Evolutionary conservation across 495 filamentous ascomycete species (phyloP), one percentile per base, ranked within the genome.

Genomic region (Penicillium goetzii): DNA sequence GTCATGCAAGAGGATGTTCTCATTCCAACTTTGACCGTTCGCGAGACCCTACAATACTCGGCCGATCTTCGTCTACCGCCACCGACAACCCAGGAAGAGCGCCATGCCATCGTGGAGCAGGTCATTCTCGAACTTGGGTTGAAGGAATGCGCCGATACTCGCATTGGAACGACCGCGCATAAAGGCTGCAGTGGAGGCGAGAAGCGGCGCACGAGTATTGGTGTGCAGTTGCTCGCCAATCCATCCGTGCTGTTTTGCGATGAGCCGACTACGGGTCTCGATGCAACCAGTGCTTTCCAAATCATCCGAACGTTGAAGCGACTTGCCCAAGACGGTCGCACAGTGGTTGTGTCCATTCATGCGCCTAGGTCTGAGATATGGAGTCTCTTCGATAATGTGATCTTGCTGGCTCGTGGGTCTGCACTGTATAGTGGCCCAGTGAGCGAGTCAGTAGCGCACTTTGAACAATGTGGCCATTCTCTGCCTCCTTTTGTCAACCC

Each of bases 1-100:
- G 86, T 91, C 17, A 90, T 90, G 86, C 90, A 92, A 67, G 86
- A 92, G 56, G 90, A 92, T 72, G 80, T 90, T 45, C 75, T 92
- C 5, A 77, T 91, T 1, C 86, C 89, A 0, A 87, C 87, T 0
- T 71, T 92, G 36, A 91, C 90, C 1, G 89, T 92, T 23, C 79
- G 88, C 14, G 90, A 92, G 68, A 92, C 90, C 0, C 74, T 92
- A 45, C 80, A 72, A 33, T 91, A 91, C 65, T 85, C 90, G 19
- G 90, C 90, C 1, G 85, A 91, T 62, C 79, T 92, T 28, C 83
- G 89, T 25, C 78, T 92, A 4, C 87, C 88, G 0, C 80, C 86
- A 4, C 81, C 85, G 0, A 85, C 83, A 4, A 87, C 82, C 0
- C 74, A 78, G 40, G 78, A 83, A 40, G 87, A 91, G 58, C 78